A percentile compares a stretch with the other conserved stretches of the same genome.
Evolutionary conservation across 2,329 filamentous ascomycete species (phyloP).

Genomic region (Huntiella moniliformis): DNA sequence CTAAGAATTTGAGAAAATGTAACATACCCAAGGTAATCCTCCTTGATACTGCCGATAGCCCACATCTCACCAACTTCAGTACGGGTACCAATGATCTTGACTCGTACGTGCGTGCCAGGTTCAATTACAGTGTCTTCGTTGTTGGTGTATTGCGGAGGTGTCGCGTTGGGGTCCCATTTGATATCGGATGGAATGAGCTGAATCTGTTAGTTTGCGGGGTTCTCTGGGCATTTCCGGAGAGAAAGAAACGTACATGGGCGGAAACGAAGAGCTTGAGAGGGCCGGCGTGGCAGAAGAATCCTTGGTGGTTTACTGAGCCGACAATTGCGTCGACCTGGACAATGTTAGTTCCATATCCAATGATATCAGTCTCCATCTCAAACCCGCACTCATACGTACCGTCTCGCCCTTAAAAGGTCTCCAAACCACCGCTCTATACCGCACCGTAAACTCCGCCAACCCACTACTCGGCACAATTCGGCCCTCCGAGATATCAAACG

Average conservation of each 20-base stretch:
- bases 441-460: conserved; percentile 82
- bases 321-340: conserved; percentile 79
- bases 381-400: conserved; percentile 50
- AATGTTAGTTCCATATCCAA: background rate
- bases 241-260: conserved; percentile 45
- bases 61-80: conserved; percentile 90
- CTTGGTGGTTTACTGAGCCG: conserved; percentile 74
- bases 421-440: conserved; percentile 93
- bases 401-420: conserved; percentile 95
- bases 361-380: background rate
- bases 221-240: background rate
- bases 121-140: conserved; percentile 89
- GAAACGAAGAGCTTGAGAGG: conserved; percentile 65
- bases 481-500: conserved; percentile 84
- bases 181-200: conserved; percentile 83
- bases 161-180: conserved; percentile 88
- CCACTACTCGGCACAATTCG: conserved; percentile 83
- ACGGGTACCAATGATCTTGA: conserved; percentile 86
- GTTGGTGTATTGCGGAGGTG: conserved; percentile 91
- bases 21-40: conserved; percentile 48
- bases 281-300: conserved; percentile 74
- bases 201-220: conserved; percentile 10
- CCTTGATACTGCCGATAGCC: conserved; percentile 94
- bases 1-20: background rate
- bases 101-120: conserved; percentile 76